Evolutionary conservation across 2,329 filamentous ascomycete genomes (phyloP).

Genomic region (Cladosporium sp.): DNA sequence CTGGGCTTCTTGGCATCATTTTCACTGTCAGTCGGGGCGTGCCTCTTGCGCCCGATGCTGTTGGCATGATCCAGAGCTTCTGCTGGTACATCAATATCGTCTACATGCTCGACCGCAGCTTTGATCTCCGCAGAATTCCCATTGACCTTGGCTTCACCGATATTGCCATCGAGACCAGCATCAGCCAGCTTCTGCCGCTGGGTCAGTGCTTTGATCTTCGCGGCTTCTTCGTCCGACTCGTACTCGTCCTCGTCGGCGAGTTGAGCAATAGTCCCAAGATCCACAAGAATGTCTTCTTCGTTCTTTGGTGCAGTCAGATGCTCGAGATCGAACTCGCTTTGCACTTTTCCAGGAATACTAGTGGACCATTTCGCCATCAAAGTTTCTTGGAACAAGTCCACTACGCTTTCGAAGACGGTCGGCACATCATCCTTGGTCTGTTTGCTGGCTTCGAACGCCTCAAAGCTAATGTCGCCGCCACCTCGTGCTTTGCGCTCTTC

Average conservation of each 20-base stretch:
- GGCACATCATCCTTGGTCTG: slow-evolving; percentile 55
- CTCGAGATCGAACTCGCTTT: slow-evolving; percentile 14
- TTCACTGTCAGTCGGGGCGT: background rate
- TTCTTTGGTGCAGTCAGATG: slow-evolving; percentile 12
- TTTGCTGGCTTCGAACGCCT: slow-evolving; percentile 59
- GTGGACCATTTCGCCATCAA: background rate
- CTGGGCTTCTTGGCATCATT: background rate
- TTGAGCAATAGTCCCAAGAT: slow-evolving; percentile 58
- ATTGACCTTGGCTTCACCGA: slow-evolving; percentile 21
- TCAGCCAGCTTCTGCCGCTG: slow-evolving; percentile 26
- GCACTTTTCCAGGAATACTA: slow-evolving; percentile 6
- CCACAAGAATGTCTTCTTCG: slow-evolving; percentile 52
- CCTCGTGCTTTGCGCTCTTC: slow-evolving; percentile 56
- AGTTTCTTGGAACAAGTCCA: slow-evolving; percentile 71
- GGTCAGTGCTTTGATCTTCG: slow-evolving; percentile 29
- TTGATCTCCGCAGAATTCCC: slow-evolving; percentile 18
- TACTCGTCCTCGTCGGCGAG: slow-evolving; percentile 41
- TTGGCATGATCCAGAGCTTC: slow-evolving; percentile 10
- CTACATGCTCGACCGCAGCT: slow-evolving; percentile 18
- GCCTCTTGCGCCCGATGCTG: background rate
- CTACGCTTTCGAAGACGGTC: slow-evolving; percentile 76
- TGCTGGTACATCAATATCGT: slow-evolving; percentile 12
- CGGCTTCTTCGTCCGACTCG: slow-evolving; percentile 40
- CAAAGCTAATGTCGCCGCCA: slow-evolving; percentile 52
- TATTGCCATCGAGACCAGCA: slow-evolving; percentile 17